Evolutionary conservation across 2,329 filamentous ascomycete genomes (phyloP), one percentile per base, ranked within the genome.

Genomic region (Claviceps quebecensis): DNA sequence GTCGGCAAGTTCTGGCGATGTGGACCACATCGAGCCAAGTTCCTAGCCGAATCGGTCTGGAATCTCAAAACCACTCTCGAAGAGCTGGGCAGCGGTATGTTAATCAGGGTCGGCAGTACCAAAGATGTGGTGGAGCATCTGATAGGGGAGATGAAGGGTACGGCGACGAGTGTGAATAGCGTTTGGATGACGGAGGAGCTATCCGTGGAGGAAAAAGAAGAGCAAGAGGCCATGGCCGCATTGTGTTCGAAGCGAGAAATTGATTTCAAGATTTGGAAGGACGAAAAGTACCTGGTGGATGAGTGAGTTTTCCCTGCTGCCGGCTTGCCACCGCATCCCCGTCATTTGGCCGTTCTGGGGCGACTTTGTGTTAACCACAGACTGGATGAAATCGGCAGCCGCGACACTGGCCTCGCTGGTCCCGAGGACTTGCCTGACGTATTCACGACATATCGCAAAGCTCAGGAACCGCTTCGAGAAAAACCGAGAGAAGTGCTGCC

Each of bases 261-360:
- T 4, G 72, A 79, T 1, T 86, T 87, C 62, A 77, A 77, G 61
- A 53, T 81, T 1, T 89, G 81, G 78, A 65, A 67, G 0, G 86
- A 91, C 58, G 86, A 89, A 64, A 91, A 90, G 62, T 90, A 86
- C 58, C 82, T 82, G 54, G 73, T 90, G 48, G 83, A 90, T 59
- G 84, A 90, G 86, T 90, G 69, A 67, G 84, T 76, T 34, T 34
- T 34, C 9, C 29, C 29, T 37, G 29, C 29, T 47, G 29, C 23
- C 39, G 14, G 26, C 26, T 14, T 9, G 19, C 34, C 40, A 43
- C 34, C 19, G 2, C 3, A 11, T 36, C 45, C 16, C 29, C 13
- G 5, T 39, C 14, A 8, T 39, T 17, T 17, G 9, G 3, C n/a
- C 41, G 29, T 34, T 2, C 5, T 14, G 13, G 23, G 14, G 5